Evolutionary conservation across 1,284 basidiomycete species (phyloP).

Genomic region (Malassezia obtusa): DNA sequence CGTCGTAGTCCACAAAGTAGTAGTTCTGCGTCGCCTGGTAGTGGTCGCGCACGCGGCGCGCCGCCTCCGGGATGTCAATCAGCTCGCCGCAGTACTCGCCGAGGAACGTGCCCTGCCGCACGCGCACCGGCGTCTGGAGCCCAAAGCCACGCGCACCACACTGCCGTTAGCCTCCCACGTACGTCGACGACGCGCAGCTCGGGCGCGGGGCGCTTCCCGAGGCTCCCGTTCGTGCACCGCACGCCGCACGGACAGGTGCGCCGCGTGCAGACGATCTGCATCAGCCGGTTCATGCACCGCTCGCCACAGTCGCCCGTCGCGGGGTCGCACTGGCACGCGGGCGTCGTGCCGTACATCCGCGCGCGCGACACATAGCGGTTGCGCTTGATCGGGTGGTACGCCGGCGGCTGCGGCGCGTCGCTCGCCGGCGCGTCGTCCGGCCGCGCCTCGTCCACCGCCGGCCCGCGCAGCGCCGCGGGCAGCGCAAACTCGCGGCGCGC

Average conservation of each 20-base stretch:
- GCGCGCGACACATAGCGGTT: constrained; percentile 31
- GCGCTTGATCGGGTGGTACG: constrained; percentile 28
- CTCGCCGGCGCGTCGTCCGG: constrained; percentile 24
- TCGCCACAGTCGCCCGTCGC: constrained; percentile 23
- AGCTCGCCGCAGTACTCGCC: constrained; percentile 44
- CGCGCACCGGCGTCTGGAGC: constrained; percentile 25
- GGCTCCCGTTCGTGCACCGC: constrained; percentile 34
- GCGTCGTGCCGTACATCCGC: constrained; percentile 31
- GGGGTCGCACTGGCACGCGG: constrained; percentile 31
- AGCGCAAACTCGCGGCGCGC: constrained; percentile 29
- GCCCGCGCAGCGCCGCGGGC: constrained; percentile 4
- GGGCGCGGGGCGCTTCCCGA: constrained; percentile 27
- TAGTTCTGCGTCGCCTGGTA: constrained; percentile 36
- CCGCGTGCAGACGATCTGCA: constrained; percentile 35
- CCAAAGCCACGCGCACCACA: constrained; percentile 37
- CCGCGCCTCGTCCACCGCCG: constrained; percentile 11
- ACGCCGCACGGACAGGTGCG: constrained; percentile 34
- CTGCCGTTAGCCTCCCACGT: not conserved
- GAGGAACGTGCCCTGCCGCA: constrained; percentile 30
- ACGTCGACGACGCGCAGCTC: constrained; percentile 25
- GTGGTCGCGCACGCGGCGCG: constrained; percentile 26
- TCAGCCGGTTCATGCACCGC: constrained; percentile 37
- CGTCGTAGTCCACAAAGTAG: constrained; percentile 40
- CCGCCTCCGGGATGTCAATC: constrained; percentile 29
- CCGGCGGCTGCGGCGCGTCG: constrained; percentile 28